Percentiles rank a stretch among this genome's conserved stretches.
Evolutionary conservation across 2,329 filamentous ascomycete species (phyloP).

Genomic region (Diaporthe amygdali): DNA sequence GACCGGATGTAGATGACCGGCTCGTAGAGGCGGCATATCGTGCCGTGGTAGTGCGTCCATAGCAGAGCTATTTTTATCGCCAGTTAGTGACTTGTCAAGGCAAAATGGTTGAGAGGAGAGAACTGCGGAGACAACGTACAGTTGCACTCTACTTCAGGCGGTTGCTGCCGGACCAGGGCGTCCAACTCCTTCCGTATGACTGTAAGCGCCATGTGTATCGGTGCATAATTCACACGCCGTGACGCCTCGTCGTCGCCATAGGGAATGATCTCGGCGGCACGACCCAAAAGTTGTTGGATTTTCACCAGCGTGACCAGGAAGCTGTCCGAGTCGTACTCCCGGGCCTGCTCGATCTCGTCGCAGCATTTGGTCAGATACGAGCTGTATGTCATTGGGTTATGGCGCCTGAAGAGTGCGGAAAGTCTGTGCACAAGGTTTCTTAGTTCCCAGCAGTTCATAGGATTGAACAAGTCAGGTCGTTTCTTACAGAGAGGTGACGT

Average conservation of each 20-base stretch:
- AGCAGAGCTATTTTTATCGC: constrained; percentile 35
- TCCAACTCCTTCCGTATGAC: constrained; percentile 40
- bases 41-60: constrained; percentile 38
- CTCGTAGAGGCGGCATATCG: constrained; percentile 43
- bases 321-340: constrained; percentile 38
- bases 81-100: not conserved
- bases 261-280: constrained; percentile 34
- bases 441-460: not conserved
- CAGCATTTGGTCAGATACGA: constrained; percentile 41
- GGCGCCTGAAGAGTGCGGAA: constrained; percentile 38
- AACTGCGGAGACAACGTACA: constrained; percentile 24
- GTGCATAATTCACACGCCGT: constrained; percentile 29
- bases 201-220: constrained; percentile 40
- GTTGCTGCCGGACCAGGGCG: constrained; percentile 22
- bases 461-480: rapidly evolving
- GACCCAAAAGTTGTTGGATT: constrained; percentile 40
- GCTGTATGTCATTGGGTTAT: constrained; percentile 37
- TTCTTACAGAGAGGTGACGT: constrained; percentile 40
- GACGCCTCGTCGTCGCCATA: constrained; percentile 26
- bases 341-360: constrained; percentile 33
- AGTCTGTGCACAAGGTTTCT: constrained; percentile 24
- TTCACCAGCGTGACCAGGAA: constrained; percentile 38
- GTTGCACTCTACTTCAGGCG: constrained; percentile 29
- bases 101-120: not conserved
- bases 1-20: constrained; percentile 39